Conservation (phyloP, 768 basidiomycete species). For the Leccinum pellstonianum region DNA sequence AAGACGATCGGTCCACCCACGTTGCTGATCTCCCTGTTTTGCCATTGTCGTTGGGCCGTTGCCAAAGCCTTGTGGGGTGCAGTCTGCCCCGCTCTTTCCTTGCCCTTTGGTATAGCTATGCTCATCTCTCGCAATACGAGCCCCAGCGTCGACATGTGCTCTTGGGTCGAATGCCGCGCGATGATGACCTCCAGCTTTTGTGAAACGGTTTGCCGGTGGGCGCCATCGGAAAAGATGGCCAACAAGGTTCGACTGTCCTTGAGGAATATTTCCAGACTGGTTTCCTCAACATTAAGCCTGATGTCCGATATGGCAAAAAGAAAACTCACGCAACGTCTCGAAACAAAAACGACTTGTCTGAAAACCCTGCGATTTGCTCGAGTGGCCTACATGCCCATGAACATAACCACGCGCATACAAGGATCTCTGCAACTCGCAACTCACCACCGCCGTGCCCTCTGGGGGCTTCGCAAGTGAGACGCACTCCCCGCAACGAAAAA, state of each 20-base stretch:
- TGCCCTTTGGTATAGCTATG: slow-evolving; percentile 24
- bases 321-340: slow-evolving; percentile 86
- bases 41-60: slow-evolving; percentile 81
- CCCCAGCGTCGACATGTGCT: slow-evolving; percentile 43
- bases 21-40: slow-evolving; percentile 88
- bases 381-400: slow-evolving; percentile 55
- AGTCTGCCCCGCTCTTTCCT: slow-evolving; percentile 7
- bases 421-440: slow-evolving; percentile 19
- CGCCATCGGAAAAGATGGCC: slow-evolving; percentile 73
- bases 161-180: slow-evolving; percentile 38
- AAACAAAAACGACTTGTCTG: slow-evolving; percentile 84
- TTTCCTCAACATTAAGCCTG: neutral
- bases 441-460: slow-evolving; percentile 82
- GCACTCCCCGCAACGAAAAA: slow-evolving; percentile 85
- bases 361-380: slow-evolving; percentile 72
- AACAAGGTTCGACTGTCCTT: slow-evolving; percentile 87
- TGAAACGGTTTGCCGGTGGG: slow-evolving; percentile 59
- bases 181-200: slow-evolving; percentile 51
- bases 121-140: slow-evolving; percentile 43
- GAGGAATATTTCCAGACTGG: slow-evolving; percentile 88
- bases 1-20: slow-evolving; percentile 41
- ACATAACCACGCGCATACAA: neutral
- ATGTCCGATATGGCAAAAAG: neutral
- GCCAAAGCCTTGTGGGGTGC: slow-evolving; percentile 47
- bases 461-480: slow-evolving; percentile 75